Evolutionary conservation across 306 rosid genomes (phyloP).

Genomic region (Geum urbanum): DNA sequence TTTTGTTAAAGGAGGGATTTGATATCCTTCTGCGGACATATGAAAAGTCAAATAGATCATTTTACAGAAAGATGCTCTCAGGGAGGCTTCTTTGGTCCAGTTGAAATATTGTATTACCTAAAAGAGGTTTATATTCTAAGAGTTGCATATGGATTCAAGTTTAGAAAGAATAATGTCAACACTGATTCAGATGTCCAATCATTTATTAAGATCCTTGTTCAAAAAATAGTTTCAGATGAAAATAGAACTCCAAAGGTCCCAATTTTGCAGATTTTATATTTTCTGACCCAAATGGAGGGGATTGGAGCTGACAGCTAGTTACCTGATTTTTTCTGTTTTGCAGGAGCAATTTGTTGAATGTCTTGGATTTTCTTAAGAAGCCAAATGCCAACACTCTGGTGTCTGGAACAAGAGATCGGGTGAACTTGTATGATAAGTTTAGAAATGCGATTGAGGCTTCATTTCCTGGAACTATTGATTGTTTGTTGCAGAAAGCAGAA

Average conservation of each 20-base stretch:
- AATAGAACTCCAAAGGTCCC: background rate
- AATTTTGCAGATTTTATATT: no score
- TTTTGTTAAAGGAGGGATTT: background rate
- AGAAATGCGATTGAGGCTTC: slow-evolving; percentile 67
- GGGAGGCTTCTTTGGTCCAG: background rate
- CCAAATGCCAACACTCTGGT: slow-evolving; percentile 82
- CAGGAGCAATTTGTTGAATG: slow-evolving; percentile 84
- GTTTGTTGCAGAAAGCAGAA: slow-evolving; percentile 49
- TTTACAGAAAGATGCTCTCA: background rate
- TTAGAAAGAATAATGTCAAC: background rate
- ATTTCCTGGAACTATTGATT: slow-evolving; percentile 65
- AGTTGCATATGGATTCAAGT: background rate
- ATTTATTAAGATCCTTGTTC: background rate
- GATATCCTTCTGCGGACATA: background rate
- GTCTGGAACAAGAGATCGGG: slow-evolving; percentile 86
- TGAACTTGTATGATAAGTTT: slow-evolving; percentile 74
- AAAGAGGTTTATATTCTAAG: background rate
- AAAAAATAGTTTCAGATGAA: background rate
- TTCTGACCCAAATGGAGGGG: background rate
- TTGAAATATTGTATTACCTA: background rate
- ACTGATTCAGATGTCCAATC: background rate
- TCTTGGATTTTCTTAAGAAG: slow-evolving; percentile 73
- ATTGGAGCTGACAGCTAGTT: background rate
- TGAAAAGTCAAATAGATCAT: background rate
- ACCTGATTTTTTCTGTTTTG: slow-evolving; percentile 23